Evolutionary conservation across 106 monocot genomes (phyloP), one percentile per base, ranked within the genome.

Genomic region (Chionographis japonica): DNA sequence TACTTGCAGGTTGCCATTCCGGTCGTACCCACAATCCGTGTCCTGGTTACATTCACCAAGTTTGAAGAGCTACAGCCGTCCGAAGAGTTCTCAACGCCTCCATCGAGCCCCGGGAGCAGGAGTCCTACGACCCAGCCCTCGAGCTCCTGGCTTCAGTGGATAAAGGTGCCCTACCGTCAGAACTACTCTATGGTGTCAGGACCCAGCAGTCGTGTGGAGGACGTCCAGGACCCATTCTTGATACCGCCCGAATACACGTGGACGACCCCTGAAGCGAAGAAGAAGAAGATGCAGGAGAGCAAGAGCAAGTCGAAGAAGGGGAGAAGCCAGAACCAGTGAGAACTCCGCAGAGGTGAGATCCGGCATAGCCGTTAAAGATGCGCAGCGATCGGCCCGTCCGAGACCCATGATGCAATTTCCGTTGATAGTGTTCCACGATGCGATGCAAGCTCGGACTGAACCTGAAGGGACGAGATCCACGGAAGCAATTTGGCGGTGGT

Each of bases 21-120:
- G 61, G 79, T 93, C 19, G 79, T 93, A 35, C 89, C 93, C 18
- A 86, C 89, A 0, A 80, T 93, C 11, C 69, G 84, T 43, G 89
- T 93, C 4, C 42, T 93, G n/a, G 82, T 89, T 46, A 89, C 89
- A 17, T 93, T 93, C 71, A 89, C 93, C 13, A 93, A 89, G 38
- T 93, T 86, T 40, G 89, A 86, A 70, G 89, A 86, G 37, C 39
- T 93, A 55, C 84, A 77, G 17, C 86, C 88, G 20, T 58, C 54
- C 2, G 78, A 84, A 74, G 85, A 79, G 50, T 82, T 85, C 67
- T 71, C 54, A 17, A 79, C 81, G 4, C 88, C 84, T 62, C 78
- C 76, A 40, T 73, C 73, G 5, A 85, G 81, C 69, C 82, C 79
- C 13, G 60, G 41, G 50, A 74, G n/a, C n/a, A n/a, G 77, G 63